A percentile compares a stretch with the other conserved stretches of the same genome.
Evolutionary conservation across 352 stramenopile species (phyloP).

Genomic region (Phytophthora kernoviae): DNA sequence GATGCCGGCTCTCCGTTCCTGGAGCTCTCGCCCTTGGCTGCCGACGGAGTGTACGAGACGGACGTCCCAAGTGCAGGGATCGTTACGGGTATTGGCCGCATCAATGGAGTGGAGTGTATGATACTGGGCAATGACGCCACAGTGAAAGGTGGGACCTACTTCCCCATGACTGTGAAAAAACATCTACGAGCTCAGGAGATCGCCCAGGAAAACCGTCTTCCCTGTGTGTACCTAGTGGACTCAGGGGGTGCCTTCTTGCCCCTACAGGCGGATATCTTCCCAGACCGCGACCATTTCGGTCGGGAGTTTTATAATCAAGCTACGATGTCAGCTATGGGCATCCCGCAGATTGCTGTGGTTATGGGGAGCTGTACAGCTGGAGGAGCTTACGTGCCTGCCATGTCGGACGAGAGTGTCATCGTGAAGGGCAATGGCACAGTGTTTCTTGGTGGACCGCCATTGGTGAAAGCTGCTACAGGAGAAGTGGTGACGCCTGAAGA

Average conservation of each 20-base stretch:
- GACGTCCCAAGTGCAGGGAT: conserved; percentile 88
- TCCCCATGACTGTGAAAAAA: conserved; percentile 99
- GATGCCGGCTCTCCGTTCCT: conserved; percentile 96
- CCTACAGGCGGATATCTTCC: conserved; percentile 97
- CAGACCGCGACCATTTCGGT: conserved; percentile 96
- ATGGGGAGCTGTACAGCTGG: conserved; percentile 98
- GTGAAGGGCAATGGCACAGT: conserved; percentile 97
- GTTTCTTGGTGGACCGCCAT: conserved; percentile 96
- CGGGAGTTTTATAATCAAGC: conserved; percentile 99
- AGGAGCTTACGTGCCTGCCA: conserved; percentile 96
- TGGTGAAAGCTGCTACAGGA: conserved; percentile 98
- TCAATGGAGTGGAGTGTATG: conserved; percentile 93
- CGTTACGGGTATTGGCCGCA: conserved; percentile 89
- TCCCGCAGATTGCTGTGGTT: conserved; percentile 97
- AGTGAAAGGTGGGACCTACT: conserved; percentile 98
- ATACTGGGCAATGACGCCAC: conserved; percentile 99
- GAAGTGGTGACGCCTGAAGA: conserved; percentile 96
- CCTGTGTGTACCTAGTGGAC: conserved; percentile 98
- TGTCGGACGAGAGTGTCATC: conserved; percentile 98
- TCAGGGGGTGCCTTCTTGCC: conserved; percentile 96
- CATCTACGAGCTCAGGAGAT: conserved; percentile 96
- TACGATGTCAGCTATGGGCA: conserved; percentile 93
- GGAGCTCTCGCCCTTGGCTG: conserved; percentile 93
- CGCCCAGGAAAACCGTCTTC: conserved; percentile 94
- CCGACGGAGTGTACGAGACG: conserved; percentile 84